Evolutionary conservation across 768 basidiomycete genomes (phyloP), one percentile per base, ranked within the genome.

Genomic region (Pleurotus tuoliensis): DNA sequence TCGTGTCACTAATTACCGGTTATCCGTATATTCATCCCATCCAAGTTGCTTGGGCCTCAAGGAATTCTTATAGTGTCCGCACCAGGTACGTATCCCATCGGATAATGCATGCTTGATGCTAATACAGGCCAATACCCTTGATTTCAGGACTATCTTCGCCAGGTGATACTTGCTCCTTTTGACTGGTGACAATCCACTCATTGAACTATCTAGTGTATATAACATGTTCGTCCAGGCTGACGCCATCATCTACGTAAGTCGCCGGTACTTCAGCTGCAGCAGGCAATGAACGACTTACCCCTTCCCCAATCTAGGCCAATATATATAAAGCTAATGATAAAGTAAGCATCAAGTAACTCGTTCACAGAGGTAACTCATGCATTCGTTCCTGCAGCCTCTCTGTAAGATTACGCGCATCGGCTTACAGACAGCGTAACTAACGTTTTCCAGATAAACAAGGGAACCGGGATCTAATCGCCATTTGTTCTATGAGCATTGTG

Each of bases 171-270:
- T 4, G 11, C 2, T 34, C 30, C 0, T 34, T 11, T 9, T 34
- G 1, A 11, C 3, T 34, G 11, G 30, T 34, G 30, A 11, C 30
- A 3, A 34, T 34, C 3, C 9, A 11, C 30, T 34, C 30, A 11
- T 34, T 25, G 30, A 34, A 11, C 30, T 34, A 11, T 34, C 30
- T 4, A 69, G 74, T 50, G 68, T 83, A 22, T 86, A 87, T 66
- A 87, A 86, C 59, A 83, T 86, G 76, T 81, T 79, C 58, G 82
- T 84, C 16, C 83, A 86, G 65, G 78, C 78, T 3, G 80, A 79
- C 15, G 73, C 70, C n/a, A 78, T 84, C 34, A 68, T 79, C 37
- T 76, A 76, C 59, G 79, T 79, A 55, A 46, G 75, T 69, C 12
- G 2, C 12, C 24, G 5, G 24, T 53, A 13, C 27, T 48, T n/a